Evolutionary conservation across 2,329 filamentous ascomycete genomes (phyloP).

Genomic region (Talaromyces sp.): DNA sequence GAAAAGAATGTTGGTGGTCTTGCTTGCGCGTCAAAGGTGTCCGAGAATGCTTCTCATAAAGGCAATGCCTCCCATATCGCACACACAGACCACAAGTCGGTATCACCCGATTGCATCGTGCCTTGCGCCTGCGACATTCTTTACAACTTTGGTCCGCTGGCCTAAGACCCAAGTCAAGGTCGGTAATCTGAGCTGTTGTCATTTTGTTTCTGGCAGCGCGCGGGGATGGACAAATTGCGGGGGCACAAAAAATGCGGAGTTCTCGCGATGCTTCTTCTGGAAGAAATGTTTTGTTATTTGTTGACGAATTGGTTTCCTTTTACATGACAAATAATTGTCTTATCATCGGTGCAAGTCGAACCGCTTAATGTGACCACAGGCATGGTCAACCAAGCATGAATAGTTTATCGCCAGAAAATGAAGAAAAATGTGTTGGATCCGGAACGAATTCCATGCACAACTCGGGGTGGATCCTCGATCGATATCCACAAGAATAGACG

Average conservation of each 20-base stretch:
- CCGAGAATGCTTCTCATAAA: slow-evolving; percentile 45
- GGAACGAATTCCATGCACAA: not conserved
- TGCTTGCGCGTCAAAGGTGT: slow-evolving; percentile 45
- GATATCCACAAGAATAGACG: not conserved
- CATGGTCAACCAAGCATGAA: not conserved
- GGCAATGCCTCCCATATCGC: slow-evolving; percentile 41
- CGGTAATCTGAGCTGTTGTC: not conserved
- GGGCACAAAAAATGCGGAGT: not conserved
- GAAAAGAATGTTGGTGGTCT: not conserved
- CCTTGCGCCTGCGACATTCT: slow-evolving; percentile 38
- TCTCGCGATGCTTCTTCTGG: not conserved
- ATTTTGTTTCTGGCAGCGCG: not conserved
- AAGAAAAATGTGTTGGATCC: not conserved
- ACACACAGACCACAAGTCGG: slow-evolving; percentile 37
- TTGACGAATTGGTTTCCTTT: not conserved
- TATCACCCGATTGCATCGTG: slow-evolving; percentile 33
- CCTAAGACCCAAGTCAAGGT: not conserved
- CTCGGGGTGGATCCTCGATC: not conserved
- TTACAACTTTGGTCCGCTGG: slow-evolving; percentile 15
- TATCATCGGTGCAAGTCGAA: not conserved
- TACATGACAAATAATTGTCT: not conserved
- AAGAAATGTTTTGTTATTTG: not conserved
- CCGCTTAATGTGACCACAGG: not conserved
- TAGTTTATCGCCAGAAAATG: not conserved
- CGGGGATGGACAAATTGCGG: not conserved